Base-by-base conservation (phyloP, 768 basidiomycete genomes). In the Rhodotorula paludigena region DNA sequence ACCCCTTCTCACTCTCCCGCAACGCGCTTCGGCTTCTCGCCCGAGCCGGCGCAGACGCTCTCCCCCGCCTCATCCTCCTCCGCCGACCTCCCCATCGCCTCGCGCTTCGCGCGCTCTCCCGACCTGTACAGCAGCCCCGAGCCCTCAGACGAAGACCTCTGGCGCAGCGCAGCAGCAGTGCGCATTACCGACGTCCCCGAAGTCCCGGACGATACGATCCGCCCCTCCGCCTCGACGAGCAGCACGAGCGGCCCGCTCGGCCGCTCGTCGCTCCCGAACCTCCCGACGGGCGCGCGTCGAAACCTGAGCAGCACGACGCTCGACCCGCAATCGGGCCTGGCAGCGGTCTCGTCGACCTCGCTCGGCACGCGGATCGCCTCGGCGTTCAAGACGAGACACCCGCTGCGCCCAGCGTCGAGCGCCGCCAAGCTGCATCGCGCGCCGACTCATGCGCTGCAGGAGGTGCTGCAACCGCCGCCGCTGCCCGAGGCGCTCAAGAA, bases 401-500 rank as follows among this genome's bases (percentile, higher is more conserved):
- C 54, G 60, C 14, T 53, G 55, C 39, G 53, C 54, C 2, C 58
- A 60, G 14, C 39, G 59, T 6, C 11, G 60, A 64, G 21, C 58
- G 35, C 42, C 15, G 39, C 39, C 3, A 73, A 73, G 58, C 60
- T 73, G 20, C 68, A 71, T 39, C 68, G 70, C 52, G 0, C 48
- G 23, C 12, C 58, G 38, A n/a, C 33, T 32, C 77, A 83, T 6
- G 78, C 84, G 57, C 82, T 81, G 28, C 74, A 76, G 48, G 82
- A 82, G 51, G 82, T 84, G 11, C 81, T 90, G 25, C 82, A 88
- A 11, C 88, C 89, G 52, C 86, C 62, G 25, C 62, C 87, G 63
- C 78, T 99, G 12, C 94, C 96, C 11, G 89, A 91, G 56, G 92
- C 93, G 75, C 77, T 99, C 54, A 84, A 87, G 57, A 82, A 85